phyloP scores from a whole-genome alignment of 2,329 filamentous ascomycete species.

The Diaporthe caulivora region DNA sequence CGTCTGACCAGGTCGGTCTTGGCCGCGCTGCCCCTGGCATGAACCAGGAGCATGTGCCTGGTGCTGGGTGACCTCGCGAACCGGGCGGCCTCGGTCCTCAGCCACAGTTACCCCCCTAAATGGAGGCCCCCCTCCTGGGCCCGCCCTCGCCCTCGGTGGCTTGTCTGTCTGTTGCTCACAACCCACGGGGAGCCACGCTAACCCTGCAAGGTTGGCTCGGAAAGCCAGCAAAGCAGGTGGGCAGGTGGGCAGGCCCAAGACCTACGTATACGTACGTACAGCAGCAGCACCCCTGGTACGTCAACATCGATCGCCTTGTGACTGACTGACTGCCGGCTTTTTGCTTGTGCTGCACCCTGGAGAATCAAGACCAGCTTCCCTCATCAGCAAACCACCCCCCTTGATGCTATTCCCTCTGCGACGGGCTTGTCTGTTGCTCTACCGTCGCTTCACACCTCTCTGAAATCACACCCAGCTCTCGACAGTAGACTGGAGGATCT shows the following conservation, averaged over 20 bases:
- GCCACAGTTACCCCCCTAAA: constrained; percentile 1
- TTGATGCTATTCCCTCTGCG: constrained; percentile 23
- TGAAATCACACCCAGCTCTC: constrained; percentile 1
- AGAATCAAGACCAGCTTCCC: constrained; percentile 24
- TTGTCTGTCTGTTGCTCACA: constrained; percentile 12
- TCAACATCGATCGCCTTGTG: constrained; percentile 30
- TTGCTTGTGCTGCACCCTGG: constrained; percentile 22
- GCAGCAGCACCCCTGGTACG: constrained; percentile 23
- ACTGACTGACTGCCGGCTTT: constrained; percentile 29
- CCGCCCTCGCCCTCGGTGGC: background rate
- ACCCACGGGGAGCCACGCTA: constrained; percentile 1
- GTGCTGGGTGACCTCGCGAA: background rate
- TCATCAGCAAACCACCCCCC: background rate
- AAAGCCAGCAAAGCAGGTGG: constrained; percentile 30
- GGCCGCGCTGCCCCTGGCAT: constrained; percentile 12
- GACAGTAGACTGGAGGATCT: constrained; percentile 23
- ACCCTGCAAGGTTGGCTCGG: constrained; percentile 30
- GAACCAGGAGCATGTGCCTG: constrained; percentile 3
- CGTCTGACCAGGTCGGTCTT: constrained; percentile 20
- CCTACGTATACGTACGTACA: constrained; percentile 19
- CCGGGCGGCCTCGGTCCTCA: background rate
- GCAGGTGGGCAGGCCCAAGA: background rate
- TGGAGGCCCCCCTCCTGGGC: background rate
- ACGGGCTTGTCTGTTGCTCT: constrained; percentile 16
- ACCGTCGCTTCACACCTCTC: background rate